Evolutionary conservation across 768 basidiomycete genomes (phyloP).

Genomic region (Trametes punicea): DNA sequence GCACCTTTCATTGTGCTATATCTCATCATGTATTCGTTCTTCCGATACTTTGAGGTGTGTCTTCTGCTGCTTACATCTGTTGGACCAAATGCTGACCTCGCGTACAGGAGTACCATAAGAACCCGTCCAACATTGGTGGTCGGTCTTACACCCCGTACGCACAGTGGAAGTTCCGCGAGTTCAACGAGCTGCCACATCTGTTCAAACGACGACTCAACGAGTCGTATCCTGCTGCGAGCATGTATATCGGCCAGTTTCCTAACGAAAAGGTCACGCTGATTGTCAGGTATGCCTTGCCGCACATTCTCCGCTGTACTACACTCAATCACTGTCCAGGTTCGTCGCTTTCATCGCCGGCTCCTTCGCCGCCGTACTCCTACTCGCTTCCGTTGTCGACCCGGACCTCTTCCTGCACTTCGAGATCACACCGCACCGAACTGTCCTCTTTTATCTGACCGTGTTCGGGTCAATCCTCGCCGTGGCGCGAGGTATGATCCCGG

Average conservation of each 20-base stretch:
- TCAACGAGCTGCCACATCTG: slow-evolving; percentile 95
- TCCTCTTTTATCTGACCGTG: slow-evolving; percentile 87
- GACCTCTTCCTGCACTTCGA: slow-evolving; percentile 93
- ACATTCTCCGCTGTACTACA: neutral
- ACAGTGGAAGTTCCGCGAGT: slow-evolving; percentile 98
- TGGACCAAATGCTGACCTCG: slow-evolving; percentile 10
- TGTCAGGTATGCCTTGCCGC: slow-evolving; percentile 65
- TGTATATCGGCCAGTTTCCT: slow-evolving; percentile 97
- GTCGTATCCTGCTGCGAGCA: slow-evolving; percentile 85
- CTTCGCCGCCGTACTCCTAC: slow-evolving; percentile 91
- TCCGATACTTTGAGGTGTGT: slow-evolving; percentile 96
- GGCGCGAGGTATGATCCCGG: slow-evolving; percentile 93
- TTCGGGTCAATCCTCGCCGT: slow-evolving; percentile 88
- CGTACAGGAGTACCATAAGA: slow-evolving; percentile 93
- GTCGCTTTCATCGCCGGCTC: slow-evolving; percentile 95
- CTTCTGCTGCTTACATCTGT: neutral
- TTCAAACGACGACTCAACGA: slow-evolving; percentile 84
- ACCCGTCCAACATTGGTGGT: slow-evolving; percentile 91
- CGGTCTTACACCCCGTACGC: slow-evolving; percentile 93
- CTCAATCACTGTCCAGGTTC: slow-evolving; percentile 52
- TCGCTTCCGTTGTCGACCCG: slow-evolving; percentile 90
- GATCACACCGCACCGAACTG: slow-evolving; percentile 88
- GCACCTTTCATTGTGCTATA: slow-evolving; percentile 97
- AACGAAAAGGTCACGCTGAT: slow-evolving; percentile 89
- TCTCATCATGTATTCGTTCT: slow-evolving; percentile 97